Conservation (phyloP, 495 filamentous ascomycete species). For the Xylaria bambusicola region DNA sequence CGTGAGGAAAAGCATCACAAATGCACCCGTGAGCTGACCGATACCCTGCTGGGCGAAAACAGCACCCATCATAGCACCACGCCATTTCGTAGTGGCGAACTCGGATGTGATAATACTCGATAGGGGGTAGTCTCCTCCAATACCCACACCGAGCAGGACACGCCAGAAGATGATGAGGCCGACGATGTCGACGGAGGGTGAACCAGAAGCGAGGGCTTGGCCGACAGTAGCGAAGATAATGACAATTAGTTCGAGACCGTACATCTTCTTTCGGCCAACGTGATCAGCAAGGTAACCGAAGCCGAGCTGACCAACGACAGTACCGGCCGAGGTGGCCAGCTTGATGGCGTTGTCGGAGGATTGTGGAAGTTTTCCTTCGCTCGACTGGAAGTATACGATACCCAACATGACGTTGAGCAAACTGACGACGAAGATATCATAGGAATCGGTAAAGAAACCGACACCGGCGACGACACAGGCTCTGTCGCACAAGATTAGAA, state of each 20-base stretch:
- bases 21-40: conserved; percentile 70
- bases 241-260: conserved; percentile 83
- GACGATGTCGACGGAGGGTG: conserved; percentile 68
- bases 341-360: conserved; percentile 82
- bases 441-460: conserved; percentile 83
- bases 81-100: conserved; percentile 40
- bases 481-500: conserved; percentile 33
- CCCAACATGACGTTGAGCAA: conserved; percentile 68
- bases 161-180: conserved; percentile 89
- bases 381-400: conserved; percentile 65
- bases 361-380: conserved; percentile 57
- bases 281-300: conserved; percentile 82
- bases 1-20: conserved; percentile 71
- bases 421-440: conserved; percentile 75
- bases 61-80: conserved; percentile 60
- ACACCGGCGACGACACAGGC: conserved; percentile 78
- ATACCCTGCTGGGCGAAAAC: conserved; percentile 86
- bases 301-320: conserved; percentile 79
- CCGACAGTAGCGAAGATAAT: conserved; percentile 85
- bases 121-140: conserved; percentile 85
- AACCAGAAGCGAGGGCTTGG: conserved; percentile 68
- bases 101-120: conserved; percentile 83
- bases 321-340: conserved; percentile 82
- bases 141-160: conserved; percentile 80
- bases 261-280: conserved; percentile 81